Percentiles rank a stretch among this genome's conserved stretches.
These are phyloP conservation scores for Colletotrichum destructivum DNA, from an alignment of 2,329 filamentous ascomycete genomes.

Conservation along the genomic window DNA sequence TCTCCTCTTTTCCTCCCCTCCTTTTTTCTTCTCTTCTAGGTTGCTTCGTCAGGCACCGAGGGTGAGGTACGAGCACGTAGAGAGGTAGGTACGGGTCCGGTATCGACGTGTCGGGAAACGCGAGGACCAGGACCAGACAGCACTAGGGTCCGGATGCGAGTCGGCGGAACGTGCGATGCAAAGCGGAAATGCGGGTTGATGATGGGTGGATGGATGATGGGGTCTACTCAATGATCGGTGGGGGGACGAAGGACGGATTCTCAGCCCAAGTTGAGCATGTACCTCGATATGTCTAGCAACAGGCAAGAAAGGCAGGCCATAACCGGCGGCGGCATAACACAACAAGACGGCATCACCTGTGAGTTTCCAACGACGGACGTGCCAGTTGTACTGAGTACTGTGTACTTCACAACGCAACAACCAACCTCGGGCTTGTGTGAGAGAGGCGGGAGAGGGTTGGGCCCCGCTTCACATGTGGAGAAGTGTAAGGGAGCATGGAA, in stretches of 20 bases:
- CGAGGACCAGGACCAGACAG: constrained; percentile 13
- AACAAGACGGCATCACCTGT: neutral
- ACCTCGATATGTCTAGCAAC: neutral
- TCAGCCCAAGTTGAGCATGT: constrained; percentile 11
- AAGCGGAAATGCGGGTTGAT: constrained; percentile 37
- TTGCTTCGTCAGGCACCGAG: constrained; percentile 26
- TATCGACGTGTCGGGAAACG: constrained; percentile 32
- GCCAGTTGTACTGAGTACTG: neutral
- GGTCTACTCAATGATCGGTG: constrained; percentile 13
- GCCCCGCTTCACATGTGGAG: constrained; percentile 7
- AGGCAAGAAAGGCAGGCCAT: neutral
- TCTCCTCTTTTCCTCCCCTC: neutral
- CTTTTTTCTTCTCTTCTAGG: neutral
- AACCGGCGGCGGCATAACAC: neutral
- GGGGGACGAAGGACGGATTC: constrained; percentile 21
- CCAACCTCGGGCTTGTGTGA: neutral
- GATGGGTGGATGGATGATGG: neutral
- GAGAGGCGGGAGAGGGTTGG: neutral
- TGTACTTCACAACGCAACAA: neutral
- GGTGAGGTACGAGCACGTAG: neutral
- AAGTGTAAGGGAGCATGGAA: neutral
- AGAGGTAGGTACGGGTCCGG: constrained; percentile 20
- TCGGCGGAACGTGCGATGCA: constrained; percentile 19
- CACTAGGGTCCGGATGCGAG: constrained; percentile 10
- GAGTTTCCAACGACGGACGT: neutral